Base-by-base conservation (phyloP, 768 basidiomycete species). In the Boletus tomentosulus region DNA sequence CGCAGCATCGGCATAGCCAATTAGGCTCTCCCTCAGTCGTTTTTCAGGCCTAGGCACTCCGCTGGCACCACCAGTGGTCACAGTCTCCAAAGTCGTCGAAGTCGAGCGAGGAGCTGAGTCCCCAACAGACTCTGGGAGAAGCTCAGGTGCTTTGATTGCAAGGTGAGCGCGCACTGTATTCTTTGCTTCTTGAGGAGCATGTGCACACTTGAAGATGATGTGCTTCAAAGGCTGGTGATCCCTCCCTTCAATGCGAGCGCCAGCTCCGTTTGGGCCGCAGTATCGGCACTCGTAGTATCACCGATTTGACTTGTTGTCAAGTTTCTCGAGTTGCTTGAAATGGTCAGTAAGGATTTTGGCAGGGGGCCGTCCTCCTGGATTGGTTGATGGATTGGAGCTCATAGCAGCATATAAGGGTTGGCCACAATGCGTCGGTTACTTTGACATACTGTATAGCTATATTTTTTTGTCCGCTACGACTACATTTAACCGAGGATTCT, bases 361-460 rank as follows among this genome's bases (percentile, higher is more conserved):
- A 13, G 33, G 27, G 27, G 27, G 27, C 27, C 6, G 31, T 33
- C 31, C 31, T 33, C 31, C 31, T 8, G 11, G 82, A 48, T 33
- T 33, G 31, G 31, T 9, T 12, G 11, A 33, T 10, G 9, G 8
- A 12, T 33, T 33, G 11, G 31, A 9, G 31, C 31, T 33, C 31
- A 33, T 33, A 33, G 31, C 19, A 19, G 19, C 19, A 19, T 27
- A 27, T 27, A 27, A 27, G 27, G 27, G 27, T 27, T 12, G 31
- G 11, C 9, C 11, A 9, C 4, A 12, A 33, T 33, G 31, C 6
- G 31, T 33, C 8, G 8, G 31, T 33, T 12, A 33, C 9, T 33
- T 33, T 33, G 31, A 9, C 31, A 33, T 12, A 9, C 31, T 33
- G 9, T 33, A 12, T 33, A 33, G 31, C 31, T 33, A 33, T 7